phyloP scores from a whole-genome alignment of 2,329 filamentous ascomycete genomes.

The Monosporascus sp. region DNA sequence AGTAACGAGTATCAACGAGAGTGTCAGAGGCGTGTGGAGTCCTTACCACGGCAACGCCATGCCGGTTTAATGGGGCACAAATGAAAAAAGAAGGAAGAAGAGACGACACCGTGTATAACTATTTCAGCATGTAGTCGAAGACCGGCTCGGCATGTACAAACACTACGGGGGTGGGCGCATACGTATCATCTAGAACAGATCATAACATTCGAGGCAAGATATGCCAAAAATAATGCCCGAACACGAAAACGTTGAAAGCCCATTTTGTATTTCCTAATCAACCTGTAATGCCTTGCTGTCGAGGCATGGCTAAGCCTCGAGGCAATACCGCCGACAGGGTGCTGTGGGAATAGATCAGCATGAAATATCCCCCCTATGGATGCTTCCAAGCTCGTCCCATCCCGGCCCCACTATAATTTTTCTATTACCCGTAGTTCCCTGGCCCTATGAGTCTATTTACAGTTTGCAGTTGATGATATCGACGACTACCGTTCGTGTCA shows the following conservation, averaged over 20 bases:
- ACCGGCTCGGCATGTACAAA: neutral
- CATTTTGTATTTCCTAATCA: neutral
- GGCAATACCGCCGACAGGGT: neutral
- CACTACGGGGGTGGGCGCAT: neutral
- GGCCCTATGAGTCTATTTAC: slow-evolving; percentile 27
- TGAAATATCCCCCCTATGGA: neutral
- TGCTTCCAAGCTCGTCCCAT: slow-evolving; percentile 1
- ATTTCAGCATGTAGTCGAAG: neutral
- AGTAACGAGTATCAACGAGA: slow-evolving; percentile 58
- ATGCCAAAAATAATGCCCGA: neutral
- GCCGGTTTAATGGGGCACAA: slow-evolving; percentile 38
- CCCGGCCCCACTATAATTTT: neutral
- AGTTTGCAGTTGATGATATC: slow-evolving; percentile 56
- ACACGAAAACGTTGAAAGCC: neutral
- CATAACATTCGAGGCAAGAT: neutral
- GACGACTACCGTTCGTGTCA: slow-evolving; percentile 36
- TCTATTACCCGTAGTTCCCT: slow-evolving; percentile 3
- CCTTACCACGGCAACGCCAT: slow-evolving; percentile 61
- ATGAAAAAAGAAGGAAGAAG: slow-evolving; percentile 9
- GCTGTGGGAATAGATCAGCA: no score
- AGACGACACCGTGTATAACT: neutral
- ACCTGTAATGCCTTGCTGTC: neutral
- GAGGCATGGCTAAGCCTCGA: neutral
- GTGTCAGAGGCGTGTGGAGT: slow-evolving; percentile 66
- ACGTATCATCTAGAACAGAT: neutral